These are phyloP conservation scores for Boletus bicolor DNA, from an alignment of 768 basidiomycete species.

Conservation along the genomic window DNA sequence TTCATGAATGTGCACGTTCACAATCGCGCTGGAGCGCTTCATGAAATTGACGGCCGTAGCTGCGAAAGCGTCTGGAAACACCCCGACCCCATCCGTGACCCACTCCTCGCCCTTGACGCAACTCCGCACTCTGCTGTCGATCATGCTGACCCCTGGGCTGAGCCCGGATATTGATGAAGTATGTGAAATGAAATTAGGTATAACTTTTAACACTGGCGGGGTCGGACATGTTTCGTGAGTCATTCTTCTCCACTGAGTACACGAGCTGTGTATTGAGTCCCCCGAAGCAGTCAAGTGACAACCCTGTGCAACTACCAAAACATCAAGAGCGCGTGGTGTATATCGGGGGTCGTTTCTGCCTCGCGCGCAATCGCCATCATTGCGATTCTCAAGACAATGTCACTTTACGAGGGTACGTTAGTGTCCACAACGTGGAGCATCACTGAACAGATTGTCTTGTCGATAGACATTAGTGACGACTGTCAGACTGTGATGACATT, in stretches of 20 bases:
- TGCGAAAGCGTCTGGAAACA: slow-evolving; percentile 51
- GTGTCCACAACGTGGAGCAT: too few species aligned
- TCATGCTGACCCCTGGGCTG: slow-evolving; percentile 66
- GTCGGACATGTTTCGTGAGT: slow-evolving; percentile 53
- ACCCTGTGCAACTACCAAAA: slow-evolving; percentile 39
- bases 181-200: slow-evolving; percentile 54
- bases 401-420: too few species aligned
- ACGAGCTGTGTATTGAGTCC: not conserved
- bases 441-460: not conserved
- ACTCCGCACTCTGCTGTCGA: slow-evolving; percentile 59
- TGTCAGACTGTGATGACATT: slow-evolving; percentile 77
- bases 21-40: slow-evolving; percentile 51
- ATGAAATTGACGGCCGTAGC: slow-evolving; percentile 46
- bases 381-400: too few species aligned
- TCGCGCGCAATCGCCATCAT: too few species aligned
- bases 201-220: slow-evolving; percentile 35
- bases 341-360: slow-evolving; percentile 40
- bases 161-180: slow-evolving; percentile 68
- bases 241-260: not conserved
- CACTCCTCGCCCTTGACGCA: slow-evolving; percentile 46
- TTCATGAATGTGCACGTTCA: slow-evolving; percentile 45
- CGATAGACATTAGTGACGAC: slow-evolving; percentile 59
- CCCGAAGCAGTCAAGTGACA: slow-evolving; percentile 27
- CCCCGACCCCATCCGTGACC: slow-evolving; percentile 35
- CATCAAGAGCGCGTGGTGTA: slow-evolving; percentile 56